Evolutionary conservation across 768 basidiomycete genomes (phyloP), one percentile per base, ranked within the genome.

Genomic region (Cystobasidium ongulense): DNA sequence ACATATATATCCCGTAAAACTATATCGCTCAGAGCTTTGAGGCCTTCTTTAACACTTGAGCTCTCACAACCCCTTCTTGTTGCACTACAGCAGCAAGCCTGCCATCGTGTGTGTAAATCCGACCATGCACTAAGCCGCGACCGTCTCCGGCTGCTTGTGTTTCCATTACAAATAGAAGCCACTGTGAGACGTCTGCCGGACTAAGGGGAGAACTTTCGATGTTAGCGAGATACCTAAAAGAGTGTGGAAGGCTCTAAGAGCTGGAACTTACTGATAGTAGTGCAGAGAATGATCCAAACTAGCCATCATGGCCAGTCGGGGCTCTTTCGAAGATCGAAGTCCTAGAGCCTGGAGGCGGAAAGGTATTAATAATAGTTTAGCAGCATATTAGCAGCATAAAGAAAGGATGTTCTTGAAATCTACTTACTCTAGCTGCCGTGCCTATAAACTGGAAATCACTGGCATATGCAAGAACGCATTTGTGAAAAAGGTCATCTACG

Each of bases 91-190:
- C 78, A 0, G 75, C 77, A 1, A 79, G 75, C 1, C 53, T 74
- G 1, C 79, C 79, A 31, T 77, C 76, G 13, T 73, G 53, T 50
- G 75, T 77, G 72, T 78, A 78, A 41, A 79, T 78, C 27, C 76
- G 33, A 3, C 77, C 77, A 3, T 61, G 54, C 7, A 76, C 78
- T 23, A 76, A 59, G 0, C 78, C 78, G 0, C 78, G 35, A 0
- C 78, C 77, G n/a, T 68, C 70, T 18, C 71, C 41, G 1, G 75
- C 73, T 2, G 75, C 54, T 10, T 74, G 74, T 27, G 73, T 67
- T 8, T 75, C 63, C 77, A 79, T 79, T 41, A 62, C 75, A 66
- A 74, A 79, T 0, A 79, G 52, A 18, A 77, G 61, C 75, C 76
- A 79, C 18, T 79, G 76, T 46, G 76, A 74, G 17, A 73, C 74